phyloP scores from a whole-genome alignment of 1,284 basidiomycete species.

The Heimioporus retisporus region DNA sequence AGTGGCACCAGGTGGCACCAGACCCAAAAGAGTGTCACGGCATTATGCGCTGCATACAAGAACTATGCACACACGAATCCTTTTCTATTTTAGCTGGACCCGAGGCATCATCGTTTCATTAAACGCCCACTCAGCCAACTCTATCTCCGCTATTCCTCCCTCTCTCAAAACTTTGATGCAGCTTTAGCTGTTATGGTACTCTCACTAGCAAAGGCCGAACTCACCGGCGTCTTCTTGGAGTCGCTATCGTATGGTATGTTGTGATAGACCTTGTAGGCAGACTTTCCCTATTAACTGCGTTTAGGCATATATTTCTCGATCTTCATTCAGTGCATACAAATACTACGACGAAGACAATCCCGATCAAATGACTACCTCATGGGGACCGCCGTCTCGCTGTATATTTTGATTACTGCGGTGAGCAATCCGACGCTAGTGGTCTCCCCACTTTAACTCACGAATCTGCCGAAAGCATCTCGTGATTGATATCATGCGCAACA shows the following conservation, averaged over 20 bases:
- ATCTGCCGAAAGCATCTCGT: constrained; percentile 23
- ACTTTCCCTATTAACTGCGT: background rate
- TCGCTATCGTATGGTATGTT: constrained; percentile 25
- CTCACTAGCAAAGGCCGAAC: constrained; percentile 19
- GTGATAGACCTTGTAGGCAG: no score
- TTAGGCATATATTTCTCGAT: constrained; percentile 26
- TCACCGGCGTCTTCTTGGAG: constrained; percentile 26
- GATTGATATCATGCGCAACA: constrained; percentile 21
- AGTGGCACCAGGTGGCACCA: no score
- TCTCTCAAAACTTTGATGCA: no score
- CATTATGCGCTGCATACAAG: no score
- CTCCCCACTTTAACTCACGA: background rate
- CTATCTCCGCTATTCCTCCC: no score
- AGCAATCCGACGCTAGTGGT: background rate
- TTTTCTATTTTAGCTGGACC: no score
- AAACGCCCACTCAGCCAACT: no score
- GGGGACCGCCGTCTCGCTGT: constrained; percentile 29
- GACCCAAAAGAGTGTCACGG: no score
- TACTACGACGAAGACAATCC: constrained; percentile 20
- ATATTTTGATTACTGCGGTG: constrained; percentile 26
- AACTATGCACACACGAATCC: no score
- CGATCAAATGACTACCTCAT: constrained; percentile 26
- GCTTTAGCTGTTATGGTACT: constrained; percentile 1
- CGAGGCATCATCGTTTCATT: no score
- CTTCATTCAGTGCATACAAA: constrained; percentile 25